Conservation (phyloP, 139 green algal genomes). For the Chlamydomonas asymmetrica region DNA sequence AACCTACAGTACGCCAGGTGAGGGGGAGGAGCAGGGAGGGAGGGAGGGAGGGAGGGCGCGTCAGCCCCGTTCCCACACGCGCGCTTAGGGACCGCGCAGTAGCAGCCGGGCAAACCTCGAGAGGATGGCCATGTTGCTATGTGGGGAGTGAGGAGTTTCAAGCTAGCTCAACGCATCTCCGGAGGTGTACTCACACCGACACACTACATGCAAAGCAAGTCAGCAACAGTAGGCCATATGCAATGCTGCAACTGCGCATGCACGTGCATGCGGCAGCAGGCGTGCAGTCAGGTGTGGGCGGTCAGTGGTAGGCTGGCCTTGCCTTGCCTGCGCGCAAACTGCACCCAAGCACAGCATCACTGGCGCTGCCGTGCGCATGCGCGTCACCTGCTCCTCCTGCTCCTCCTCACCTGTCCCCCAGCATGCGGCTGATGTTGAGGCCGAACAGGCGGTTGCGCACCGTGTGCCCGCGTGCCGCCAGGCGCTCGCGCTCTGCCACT, state of each 20-base stretch:
- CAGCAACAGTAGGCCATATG: not conserved
- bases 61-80: no score
- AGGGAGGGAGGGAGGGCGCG: not conserved
- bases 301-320: no score
- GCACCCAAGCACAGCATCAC: no score
- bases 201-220: no score
- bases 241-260: not conserved
- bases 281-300: no score
- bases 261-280: not conserved
- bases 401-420: conserved; percentile 48
- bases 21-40: not conserved
- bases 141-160: not conserved
- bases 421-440: conserved; percentile 62
- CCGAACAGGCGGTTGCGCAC: conserved; percentile 51
- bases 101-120: not conserved
- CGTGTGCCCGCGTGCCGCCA: conserved; percentile 38
- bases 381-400: no score
- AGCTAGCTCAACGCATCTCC: no score
- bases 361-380: no score
- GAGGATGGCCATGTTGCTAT: not conserved
- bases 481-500: conserved; percentile 35
- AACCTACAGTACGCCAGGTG: conserved; percentile 21
- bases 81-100: no score
- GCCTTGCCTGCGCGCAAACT: no score
- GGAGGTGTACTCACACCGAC: no score